These are phyloP conservation scores for Wallemia mellicola DNA, from an alignment of 1,284 basidiomycete species.

Conservation along the genomic window DNA sequence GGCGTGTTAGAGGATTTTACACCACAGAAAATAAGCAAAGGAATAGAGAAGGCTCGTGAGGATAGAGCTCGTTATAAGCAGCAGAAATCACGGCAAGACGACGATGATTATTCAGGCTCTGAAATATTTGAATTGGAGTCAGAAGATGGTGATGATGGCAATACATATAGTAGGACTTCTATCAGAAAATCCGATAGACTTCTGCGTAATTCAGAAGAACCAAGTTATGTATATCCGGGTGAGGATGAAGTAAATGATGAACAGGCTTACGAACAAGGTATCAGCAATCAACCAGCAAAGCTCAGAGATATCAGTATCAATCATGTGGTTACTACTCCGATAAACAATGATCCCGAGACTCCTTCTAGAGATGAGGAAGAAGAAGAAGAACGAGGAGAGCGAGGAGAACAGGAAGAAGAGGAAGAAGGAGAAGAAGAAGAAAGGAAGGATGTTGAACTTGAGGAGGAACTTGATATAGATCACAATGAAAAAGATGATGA, in stretches of 20 bases:
- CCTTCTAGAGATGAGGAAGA: constrained; percentile 7
- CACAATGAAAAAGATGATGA: too few relatives aligned
- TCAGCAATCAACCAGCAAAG: not conserved
- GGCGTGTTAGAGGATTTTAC: not conserved
- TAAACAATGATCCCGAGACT: too few relatives aligned
- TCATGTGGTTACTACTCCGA: too few relatives aligned
- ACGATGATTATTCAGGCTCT: not conserved
- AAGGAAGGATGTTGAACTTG: too few relatives aligned
- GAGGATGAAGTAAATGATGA: not conserved
- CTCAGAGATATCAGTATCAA: not conserved
- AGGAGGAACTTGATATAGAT: too few relatives aligned
- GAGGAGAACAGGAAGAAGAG: constrained; percentile 13
- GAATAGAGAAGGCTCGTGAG: constrained; percentile 2
- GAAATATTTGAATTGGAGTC: not conserved
- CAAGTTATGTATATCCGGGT: too few relatives aligned
- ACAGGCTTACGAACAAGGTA: not conserved
- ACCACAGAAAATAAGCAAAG: constrained; percentile 4
- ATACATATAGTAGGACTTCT: too few relatives aligned
- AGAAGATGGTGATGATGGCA: not conserved
- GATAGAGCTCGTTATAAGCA: too few relatives aligned
- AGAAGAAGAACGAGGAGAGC: constrained; percentile 11
- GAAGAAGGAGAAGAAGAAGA: constrained; percentile 6
- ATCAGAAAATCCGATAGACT: too few relatives aligned
- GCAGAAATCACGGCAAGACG: not conserved
- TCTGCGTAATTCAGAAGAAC: too few relatives aligned